Percentiles rank a stretch among this genome's conserved stretches.
These are phyloP conservation scores for Hypoxylon crocopeplum DNA, from an alignment of 495 filamentous ascomycete species.

Conservation along the genomic window DNA sequence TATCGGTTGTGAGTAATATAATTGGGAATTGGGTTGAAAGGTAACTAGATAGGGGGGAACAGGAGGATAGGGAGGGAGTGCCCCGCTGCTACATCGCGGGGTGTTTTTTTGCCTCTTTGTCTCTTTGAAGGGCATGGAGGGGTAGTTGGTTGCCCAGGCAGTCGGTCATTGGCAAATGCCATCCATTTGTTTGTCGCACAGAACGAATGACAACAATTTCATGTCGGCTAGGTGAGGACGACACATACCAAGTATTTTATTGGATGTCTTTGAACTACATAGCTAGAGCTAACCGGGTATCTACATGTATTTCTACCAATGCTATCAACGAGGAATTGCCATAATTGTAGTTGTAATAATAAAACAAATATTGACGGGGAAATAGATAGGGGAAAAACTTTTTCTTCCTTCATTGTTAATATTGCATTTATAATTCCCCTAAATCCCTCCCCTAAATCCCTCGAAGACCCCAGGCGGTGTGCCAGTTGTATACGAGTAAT, in stretches of 20 bases:
- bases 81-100: slow-evolving; percentile 23
- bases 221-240: slow-evolving; percentile 12
- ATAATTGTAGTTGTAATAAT: neutral
- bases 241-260: slow-evolving; percentile 16
- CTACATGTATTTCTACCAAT: no score
- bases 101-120: slow-evolving; percentile 5
- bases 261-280: slow-evolving; percentile 9
- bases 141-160: slow-evolving; percentile 23
- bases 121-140: no score
- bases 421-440: slow-evolving; percentile 6
- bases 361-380: slow-evolving; percentile 14
- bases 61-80: slow-evolving; percentile 16
- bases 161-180: slow-evolving; percentile 31
- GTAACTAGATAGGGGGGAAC: neutral
- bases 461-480: slow-evolving; percentile 9
- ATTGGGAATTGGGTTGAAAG: slow-evolving; percentile 26
- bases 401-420: slow-evolving; percentile 1
- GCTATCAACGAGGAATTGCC: no score
- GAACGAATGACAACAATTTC: slow-evolving; percentile 12
- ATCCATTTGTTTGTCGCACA: slow-evolving; percentile 35
- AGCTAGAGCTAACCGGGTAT: slow-evolving; percentile 10
- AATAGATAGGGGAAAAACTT: slow-evolving; percentile 4
- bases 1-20: slow-evolving; percentile 31
- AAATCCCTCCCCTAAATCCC: slow-evolving; percentile 26
- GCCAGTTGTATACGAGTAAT: slow-evolving; percentile 15